A percentile compares a stretch with the other conserved stretches of the same genome.
Evolutionary conservation across 2,329 filamentous ascomycete genomes (phyloP).

Genomic region (Sporothrix protearum): DNA sequence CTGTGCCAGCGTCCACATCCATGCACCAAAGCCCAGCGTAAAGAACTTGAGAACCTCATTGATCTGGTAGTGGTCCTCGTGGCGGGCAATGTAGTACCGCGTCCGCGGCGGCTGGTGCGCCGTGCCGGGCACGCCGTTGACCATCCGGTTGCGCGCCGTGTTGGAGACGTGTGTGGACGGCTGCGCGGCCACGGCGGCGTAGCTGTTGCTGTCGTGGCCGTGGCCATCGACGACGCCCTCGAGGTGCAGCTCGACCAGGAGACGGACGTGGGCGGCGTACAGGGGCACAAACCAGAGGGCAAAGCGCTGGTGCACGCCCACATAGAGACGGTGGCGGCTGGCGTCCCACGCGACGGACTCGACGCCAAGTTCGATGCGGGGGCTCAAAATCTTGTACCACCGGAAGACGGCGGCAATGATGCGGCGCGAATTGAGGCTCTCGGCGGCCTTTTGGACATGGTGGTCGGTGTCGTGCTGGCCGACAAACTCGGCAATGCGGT

Average conservation of each 20-base stretch:
- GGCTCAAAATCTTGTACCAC: slow-evolving; percentile 82
- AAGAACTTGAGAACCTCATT: slow-evolving; percentile 74
- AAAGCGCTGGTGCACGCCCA: slow-evolving; percentile 71
- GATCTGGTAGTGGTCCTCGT: slow-evolving; percentile 79
- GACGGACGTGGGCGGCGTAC: slow-evolving; percentile 62
- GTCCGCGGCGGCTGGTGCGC: slow-evolving; percentile 25
- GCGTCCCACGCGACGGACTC: slow-evolving; percentile 67
- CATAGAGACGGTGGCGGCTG: slow-evolving; percentile 63
- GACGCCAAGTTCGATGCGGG: slow-evolving; percentile 64
- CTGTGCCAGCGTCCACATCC: slow-evolving; percentile 43
- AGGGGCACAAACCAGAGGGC: slow-evolving; percentile 74
- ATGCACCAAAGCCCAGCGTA: slow-evolving; percentile 53
- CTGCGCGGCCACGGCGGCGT: slow-evolving; percentile 14
- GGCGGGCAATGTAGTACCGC: slow-evolving; percentile 68
- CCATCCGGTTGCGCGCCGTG: background rate
- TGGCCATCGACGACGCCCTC: slow-evolving; percentile 30
- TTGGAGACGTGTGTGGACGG: background rate
- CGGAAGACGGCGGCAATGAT: slow-evolving; percentile 68
- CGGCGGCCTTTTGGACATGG: background rate
- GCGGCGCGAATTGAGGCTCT: slow-evolving; percentile 57
- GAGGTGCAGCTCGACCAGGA: slow-evolving; percentile 66
- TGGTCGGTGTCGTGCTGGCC: background rate
- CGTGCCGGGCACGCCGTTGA: slow-evolving; percentile 16
- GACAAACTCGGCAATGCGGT: background rate
- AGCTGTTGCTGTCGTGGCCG: slow-evolving; percentile 22